phyloP scores from a whole-genome alignment of 768 basidiomycete species.

The Boletellus sp. region DNA sequence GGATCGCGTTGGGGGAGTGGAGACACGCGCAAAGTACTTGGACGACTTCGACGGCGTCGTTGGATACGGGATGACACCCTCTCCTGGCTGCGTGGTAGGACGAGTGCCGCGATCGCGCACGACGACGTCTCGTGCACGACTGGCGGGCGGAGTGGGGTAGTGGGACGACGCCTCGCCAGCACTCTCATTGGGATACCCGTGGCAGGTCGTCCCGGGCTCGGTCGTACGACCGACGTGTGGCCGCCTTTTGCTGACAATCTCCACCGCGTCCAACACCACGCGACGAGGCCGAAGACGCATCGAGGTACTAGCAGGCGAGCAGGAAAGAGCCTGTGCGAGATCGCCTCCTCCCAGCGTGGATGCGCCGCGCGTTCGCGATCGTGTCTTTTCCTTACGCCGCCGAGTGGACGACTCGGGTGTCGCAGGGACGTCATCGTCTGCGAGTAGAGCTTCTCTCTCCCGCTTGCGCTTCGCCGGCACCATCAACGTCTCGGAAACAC shows the following conservation, averaged over 20 bases:
- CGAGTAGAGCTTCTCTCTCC: not conserved
- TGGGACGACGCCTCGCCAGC: not conserved
- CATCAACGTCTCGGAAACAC: not conserved
- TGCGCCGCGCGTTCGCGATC: not conserved
- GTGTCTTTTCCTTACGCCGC: not conserved
- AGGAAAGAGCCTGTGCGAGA: not conserved
- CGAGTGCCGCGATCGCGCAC: not conserved
- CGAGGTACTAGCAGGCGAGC: not conserved
- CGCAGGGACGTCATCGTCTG: not conserved
- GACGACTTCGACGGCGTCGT: slow-evolving; percentile 8
- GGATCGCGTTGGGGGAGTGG: not conserved
- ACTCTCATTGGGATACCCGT: not conserved
- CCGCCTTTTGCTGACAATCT: slow-evolving; percentile 8
- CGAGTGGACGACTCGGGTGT: not conserved
- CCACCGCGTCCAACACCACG: slow-evolving; percentile 16
- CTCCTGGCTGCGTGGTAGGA: not conserved
- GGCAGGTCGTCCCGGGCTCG: not conserved
- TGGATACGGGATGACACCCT: not conserved
- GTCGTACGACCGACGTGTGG: no score
- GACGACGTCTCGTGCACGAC: not conserved
- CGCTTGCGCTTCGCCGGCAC: slow-evolving; percentile 3
- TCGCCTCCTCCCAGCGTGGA: not conserved
- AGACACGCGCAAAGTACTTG: slow-evolving; percentile 16
- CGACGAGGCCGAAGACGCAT: slow-evolving; percentile 1
- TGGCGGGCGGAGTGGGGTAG: slow-evolving; percentile 8